phyloP scores from a whole-genome alignment of 129 eudicot species.

The Pittosporum tobira region DNA sequence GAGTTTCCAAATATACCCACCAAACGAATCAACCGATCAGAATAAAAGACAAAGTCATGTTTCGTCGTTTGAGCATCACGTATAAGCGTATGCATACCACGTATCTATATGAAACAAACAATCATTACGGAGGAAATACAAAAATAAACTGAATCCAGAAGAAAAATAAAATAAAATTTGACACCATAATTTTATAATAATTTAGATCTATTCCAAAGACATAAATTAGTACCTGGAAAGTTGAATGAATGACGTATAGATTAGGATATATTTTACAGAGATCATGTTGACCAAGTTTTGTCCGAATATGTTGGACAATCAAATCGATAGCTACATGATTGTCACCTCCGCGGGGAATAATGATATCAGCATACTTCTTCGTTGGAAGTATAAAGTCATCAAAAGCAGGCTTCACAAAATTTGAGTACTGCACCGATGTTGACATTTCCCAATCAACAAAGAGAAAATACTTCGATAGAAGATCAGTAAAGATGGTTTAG shows the following conservation, averaged over 20 bases:
- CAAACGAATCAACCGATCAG: conserved; percentile 76
- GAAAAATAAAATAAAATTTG: no score
- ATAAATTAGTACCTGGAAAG: conserved; percentile 60
- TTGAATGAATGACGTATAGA: conserved; percentile 73
- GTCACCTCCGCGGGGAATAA: no score
- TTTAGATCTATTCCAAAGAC: no score
- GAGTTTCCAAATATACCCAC: conserved; percentile 29
- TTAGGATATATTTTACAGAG: conserved; percentile 87
- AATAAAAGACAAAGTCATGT: conserved; percentile 84
- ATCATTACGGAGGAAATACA: no score
- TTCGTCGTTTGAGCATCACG: conserved; percentile 81
- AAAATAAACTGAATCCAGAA: neutral
- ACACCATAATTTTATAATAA: no score
- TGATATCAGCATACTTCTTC: conserved; percentile 83
- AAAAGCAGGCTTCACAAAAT: conserved; percentile 85
- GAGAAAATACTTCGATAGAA: no score
- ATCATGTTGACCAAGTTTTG: no score
- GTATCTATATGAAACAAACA: conserved; percentile 46
- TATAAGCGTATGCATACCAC: conserved; percentile 91
- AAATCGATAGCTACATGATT: no score
- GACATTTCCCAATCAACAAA: no score
- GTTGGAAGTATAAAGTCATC: conserved; percentile 95
- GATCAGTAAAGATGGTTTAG: no score
- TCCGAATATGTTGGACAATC: no score
- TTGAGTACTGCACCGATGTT: conserved; percentile 61